Conservation (phyloP, 2,329 filamentous ascomycete species). For the Stachybotrys echinatus region DNA sequence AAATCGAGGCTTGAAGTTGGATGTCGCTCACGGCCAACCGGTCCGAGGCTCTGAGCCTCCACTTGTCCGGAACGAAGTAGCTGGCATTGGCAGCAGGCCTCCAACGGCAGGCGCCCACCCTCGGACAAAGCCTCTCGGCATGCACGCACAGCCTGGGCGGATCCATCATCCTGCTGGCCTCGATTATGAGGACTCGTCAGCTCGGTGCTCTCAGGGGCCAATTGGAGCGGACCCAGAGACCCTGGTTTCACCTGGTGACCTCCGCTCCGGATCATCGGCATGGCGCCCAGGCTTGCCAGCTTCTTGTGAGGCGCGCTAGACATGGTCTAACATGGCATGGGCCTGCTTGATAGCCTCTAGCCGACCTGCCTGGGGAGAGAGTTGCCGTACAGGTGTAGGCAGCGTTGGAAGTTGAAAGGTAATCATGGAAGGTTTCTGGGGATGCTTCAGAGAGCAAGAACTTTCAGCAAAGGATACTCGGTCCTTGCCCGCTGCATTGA, state of each 20-base stretch:
- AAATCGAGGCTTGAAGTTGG: too few species aligned
- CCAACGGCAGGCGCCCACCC: not conserved
- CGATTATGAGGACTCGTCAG: not conserved
- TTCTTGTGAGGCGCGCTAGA: not conserved
- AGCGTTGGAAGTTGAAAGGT: too few species aligned
- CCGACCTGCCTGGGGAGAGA: too few species aligned
- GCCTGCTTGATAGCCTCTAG: not conserved
- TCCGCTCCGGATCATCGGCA: not conserved
- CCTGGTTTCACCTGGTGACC: not conserved
- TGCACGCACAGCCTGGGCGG: not conserved
- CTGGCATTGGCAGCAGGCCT: not conserved
- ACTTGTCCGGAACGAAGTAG: not conserved
- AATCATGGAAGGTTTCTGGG: too few species aligned
- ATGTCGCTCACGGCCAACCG: too few species aligned
- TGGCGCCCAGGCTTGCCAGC: not conserved
- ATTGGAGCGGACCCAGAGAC: not conserved
- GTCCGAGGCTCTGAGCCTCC: too few species aligned
- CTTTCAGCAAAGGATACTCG: too few species aligned
- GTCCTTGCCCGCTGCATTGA: too few species aligned
- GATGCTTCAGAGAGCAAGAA: too few species aligned
- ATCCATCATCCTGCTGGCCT: not conserved
- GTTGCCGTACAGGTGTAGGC: too few species aligned
- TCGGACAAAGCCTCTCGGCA: too few species aligned
- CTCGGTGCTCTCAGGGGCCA: not conserved
- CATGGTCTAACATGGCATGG: not conserved